Conservation (phyloP, 371 early-diverging fungal species). For the Rhizomucor miehei region DNA sequence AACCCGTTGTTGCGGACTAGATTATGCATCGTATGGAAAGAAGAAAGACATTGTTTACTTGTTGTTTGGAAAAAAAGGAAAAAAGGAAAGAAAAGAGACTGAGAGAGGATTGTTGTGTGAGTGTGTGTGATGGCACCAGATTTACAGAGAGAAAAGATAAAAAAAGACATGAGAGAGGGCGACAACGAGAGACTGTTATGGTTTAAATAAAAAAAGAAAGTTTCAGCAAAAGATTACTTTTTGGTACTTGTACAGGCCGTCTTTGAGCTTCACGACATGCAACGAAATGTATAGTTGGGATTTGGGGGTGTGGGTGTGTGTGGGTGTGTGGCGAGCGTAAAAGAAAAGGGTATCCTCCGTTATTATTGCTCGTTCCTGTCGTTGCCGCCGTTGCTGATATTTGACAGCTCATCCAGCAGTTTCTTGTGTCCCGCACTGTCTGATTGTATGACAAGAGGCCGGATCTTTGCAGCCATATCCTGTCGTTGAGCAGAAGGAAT, state of each 20-base stretch:
- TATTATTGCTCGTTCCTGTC: no score
- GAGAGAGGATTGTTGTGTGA: no score
- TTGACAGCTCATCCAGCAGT: conserved; percentile 12
- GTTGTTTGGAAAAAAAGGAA: neutral
- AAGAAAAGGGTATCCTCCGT: no score
- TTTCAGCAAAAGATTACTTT: no score
- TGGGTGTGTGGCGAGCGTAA: neutral
- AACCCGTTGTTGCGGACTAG: conserved; percentile 10
- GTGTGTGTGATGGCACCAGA: neutral
- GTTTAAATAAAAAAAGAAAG: no score
- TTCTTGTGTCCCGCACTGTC: conserved; percentile 16
- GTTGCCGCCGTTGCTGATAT: neutral
- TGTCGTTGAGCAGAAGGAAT: conserved; percentile 30
- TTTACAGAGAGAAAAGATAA: conserved; percentile 1
- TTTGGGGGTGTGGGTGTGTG: neutral
- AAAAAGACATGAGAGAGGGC: neutral
- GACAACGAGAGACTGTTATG: no score
- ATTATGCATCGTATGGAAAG: neutral
- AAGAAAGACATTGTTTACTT: no score
- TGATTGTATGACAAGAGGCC: conserved; percentile 6
- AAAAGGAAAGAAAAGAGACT: no score
- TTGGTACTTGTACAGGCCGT: no score
- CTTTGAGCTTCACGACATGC: neutral
- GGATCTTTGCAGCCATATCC: conserved; percentile 1
- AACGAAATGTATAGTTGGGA: neutral